These are phyloP conservation scores for Termitomyces sp. DNA, from an alignment of 768 basidiomycete genomes.

Conservation along the genomic window DNA sequence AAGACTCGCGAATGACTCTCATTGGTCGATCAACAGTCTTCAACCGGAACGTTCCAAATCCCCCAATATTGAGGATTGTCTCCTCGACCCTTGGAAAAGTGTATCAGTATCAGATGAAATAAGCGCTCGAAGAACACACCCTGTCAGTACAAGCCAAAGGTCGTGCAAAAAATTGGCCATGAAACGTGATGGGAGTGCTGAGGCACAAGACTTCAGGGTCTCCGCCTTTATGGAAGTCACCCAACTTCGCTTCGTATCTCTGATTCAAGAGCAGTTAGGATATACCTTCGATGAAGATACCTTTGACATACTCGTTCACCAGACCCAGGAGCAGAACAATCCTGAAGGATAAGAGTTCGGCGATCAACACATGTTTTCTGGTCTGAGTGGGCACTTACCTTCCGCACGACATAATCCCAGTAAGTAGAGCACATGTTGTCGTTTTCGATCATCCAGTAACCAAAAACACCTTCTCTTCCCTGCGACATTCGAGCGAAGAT, in stretches of 20 bases:
- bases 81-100: neutral
- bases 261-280: neutral
- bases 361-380: neutral
- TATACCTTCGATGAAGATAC: no score
- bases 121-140: neutral
- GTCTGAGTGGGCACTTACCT: neutral
- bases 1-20: no score
- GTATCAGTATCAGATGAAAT: neutral
- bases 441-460: neutral
- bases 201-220: conserved; percentile 2
- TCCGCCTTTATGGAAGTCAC: neutral
- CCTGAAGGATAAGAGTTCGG: neutral
- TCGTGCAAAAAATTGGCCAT: neutral
- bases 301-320: neutral
- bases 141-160: neutral
- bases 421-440: neutral
- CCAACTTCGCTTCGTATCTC: conserved; percentile 2
- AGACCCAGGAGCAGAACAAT: neutral
- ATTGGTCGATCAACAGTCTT: neutral
- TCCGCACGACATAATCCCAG: neutral
- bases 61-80: conserved; percentile 7
- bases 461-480: neutral
- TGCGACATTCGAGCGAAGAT: neutral
- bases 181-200: conserved; percentile 1
- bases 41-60: conserved; percentile 10